Conservation (phyloP, 139 green algal species). For the Volvox reticuliferus region DNA sequence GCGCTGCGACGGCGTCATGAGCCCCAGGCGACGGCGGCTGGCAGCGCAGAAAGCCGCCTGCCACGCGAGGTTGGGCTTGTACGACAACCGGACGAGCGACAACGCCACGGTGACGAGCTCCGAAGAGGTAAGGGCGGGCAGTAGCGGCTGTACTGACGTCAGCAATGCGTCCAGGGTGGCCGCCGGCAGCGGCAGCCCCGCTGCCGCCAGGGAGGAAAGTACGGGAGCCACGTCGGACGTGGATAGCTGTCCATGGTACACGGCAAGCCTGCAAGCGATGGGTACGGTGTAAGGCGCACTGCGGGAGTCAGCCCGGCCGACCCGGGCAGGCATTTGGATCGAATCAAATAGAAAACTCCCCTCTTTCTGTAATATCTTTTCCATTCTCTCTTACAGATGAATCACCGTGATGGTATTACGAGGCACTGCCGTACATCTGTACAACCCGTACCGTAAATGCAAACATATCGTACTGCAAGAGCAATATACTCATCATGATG, state of each 20-base stretch:
- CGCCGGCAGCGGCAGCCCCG: slow-evolving; percentile 5
- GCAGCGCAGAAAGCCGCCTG: slow-evolving; percentile 38
- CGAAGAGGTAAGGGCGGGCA: neutral
- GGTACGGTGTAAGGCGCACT: too few relatives aligned
- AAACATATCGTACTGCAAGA: too few relatives aligned
- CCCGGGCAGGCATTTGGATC: too few relatives aligned
- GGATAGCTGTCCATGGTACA: neutral
- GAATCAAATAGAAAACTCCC: too few relatives aligned
- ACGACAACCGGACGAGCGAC: slow-evolving; percentile 22
- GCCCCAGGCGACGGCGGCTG: neutral
- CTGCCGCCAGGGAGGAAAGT: slow-evolving; percentile 30
- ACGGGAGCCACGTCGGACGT: slow-evolving; percentile 14
- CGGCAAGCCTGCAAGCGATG: neutral
- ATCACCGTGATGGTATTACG: too few relatives aligned
- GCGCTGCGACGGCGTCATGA: slow-evolving; percentile 1
- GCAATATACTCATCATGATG: too few relatives aligned
- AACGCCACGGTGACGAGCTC: slow-evolving; percentile 40
- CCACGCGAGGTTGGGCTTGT: slow-evolving; percentile 39
- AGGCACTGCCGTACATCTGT: too few relatives aligned
- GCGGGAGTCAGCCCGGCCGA: too few relatives aligned
- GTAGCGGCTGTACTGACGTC: neutral
- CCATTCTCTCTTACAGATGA: too few relatives aligned
- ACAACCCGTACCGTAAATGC: too few relatives aligned
- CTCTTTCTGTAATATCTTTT: too few relatives aligned
- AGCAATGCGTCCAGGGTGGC: slow-evolving; percentile 22